phyloP scores from a whole-genome alignment of 306 rosid genomes.

The Citrullus colocynthis region DNA sequence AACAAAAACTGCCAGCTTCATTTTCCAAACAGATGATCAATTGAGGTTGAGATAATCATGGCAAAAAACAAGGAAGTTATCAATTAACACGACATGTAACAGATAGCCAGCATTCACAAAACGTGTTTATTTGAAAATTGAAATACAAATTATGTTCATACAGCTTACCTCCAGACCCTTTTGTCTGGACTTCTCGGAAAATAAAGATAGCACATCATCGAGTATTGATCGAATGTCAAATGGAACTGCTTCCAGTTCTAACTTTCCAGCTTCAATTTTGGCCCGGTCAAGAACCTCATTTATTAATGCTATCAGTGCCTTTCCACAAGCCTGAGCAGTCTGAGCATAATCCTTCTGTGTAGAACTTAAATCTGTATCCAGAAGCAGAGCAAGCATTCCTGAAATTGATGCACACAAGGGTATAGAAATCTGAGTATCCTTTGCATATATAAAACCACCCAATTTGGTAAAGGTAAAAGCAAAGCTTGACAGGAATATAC shows the following conservation, averaged over 20 bases:
- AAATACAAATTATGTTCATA: neutral
- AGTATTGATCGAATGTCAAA: constrained; percentile 80
- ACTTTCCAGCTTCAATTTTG: constrained; percentile 88
- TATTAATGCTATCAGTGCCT: constrained; percentile 79
- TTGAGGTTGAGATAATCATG: neutral
- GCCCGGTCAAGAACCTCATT: constrained; percentile 98
- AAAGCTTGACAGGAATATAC: constrained; percentile 4
- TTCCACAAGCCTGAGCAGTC: constrained; percentile 96
- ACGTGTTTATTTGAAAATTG: neutral
- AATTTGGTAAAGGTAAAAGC: neutral
- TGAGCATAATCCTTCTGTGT: constrained; percentile 93
- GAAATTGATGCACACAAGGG: constrained; percentile 12
- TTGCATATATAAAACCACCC: neutral
- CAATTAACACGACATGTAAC: neutral
- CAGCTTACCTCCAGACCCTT: constrained; percentile 79
- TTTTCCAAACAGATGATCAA: constrained; percentile 10
- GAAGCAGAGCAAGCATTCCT: constrained; percentile 98
- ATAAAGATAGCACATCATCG: constrained; percentile 91
- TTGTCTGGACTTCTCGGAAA: constrained; percentile 88
- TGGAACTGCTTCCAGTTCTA: constrained; percentile 95
- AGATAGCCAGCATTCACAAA: neutral
- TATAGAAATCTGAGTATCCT: neutral
- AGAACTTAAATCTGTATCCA: constrained; percentile 75
- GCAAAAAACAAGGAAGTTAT: neutral
- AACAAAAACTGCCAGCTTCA: constrained; percentile 90